These are phyloP conservation scores for Nakaseomyces nivariensis DNA, from an alignment of 1,139 yeast genomes.

Conservation along the genomic window DNA sequence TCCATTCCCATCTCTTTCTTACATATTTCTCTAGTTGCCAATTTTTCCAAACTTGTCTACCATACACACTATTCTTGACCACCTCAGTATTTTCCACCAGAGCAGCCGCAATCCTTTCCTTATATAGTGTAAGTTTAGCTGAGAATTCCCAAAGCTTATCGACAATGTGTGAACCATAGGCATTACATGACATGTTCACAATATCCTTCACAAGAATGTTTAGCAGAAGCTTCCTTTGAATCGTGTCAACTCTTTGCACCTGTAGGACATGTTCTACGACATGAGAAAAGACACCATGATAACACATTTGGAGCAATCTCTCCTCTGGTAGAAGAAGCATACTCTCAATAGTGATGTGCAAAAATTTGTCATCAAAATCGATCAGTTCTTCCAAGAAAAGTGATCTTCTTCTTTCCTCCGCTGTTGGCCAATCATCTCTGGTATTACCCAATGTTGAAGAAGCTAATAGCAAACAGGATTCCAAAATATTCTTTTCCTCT, in stretches of 20 bases:
- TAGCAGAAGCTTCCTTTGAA: slow-evolving; percentile 57
- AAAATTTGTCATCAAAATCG: slow-evolving; percentile 52
- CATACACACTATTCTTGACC: slow-evolving; percentile 78
- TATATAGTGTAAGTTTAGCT: slow-evolving; percentile 65
- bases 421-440: slow-evolving; percentile 84
- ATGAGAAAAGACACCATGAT: slow-evolving; percentile 83
- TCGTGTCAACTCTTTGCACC: slow-evolving; percentile 41
- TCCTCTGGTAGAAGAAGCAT: slow-evolving; percentile 50
- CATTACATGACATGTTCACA: slow-evolving; percentile 63
- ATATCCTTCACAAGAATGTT: slow-evolving; percentile 50
- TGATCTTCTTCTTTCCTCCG: slow-evolving; percentile 77
- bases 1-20: slow-evolving; percentile 80
- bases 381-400: slow-evolving; percentile 63
- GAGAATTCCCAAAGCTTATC: slow-evolving; percentile 81
- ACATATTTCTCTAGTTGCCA: slow-evolving; percentile 45
- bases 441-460: slow-evolving; percentile 73
- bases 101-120: slow-evolving; percentile 75
- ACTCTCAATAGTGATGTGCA: slow-evolving; percentile 50
- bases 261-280: slow-evolving; percentile 58
- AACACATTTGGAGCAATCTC: slow-evolving; percentile 59
- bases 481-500: slow-evolving; percentile 42
- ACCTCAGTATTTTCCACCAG: slow-evolving; percentile 50
- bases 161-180: slow-evolving; percentile 85
- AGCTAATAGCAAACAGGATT: slow-evolving; percentile 53
- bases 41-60: slow-evolving; percentile 88